Conservation (phyloP, 192 early-diverging fungal genomes). For the Podila clonocystis region DNA sequence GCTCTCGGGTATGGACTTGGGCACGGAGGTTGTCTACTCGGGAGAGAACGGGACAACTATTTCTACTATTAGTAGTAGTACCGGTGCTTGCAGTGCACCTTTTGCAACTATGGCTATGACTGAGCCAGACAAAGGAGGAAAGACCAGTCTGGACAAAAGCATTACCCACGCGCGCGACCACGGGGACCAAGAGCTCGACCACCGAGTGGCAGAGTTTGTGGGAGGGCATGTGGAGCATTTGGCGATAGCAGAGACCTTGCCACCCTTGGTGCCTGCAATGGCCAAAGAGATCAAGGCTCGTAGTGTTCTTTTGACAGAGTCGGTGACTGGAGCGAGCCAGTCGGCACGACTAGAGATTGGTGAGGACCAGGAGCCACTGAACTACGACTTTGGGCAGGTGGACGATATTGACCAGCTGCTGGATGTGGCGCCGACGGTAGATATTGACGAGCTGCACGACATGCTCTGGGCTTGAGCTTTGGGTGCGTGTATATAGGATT, state of each 20-base stretch:
- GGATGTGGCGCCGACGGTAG: constrained; percentile 2
- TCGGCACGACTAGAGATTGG: background rate
- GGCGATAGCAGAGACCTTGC: background rate
- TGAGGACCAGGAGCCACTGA: background rate
- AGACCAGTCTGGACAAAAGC: constrained; percentile 12
- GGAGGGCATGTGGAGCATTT: constrained; percentile 29
- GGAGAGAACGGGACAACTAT: constrained; percentile 14
- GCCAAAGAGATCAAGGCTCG: background rate
- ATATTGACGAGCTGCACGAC: constrained; percentile 33
- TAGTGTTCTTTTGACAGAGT: background rate
- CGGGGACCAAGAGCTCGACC: constrained; percentile 11
- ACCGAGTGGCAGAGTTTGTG: constrained; percentile 13
- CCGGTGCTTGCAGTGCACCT: no score
- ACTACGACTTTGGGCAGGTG: constrained; percentile 30
- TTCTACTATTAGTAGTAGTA: no score
- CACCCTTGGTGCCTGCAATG: background rate
- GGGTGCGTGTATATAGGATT: no score
- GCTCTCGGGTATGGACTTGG: constrained; percentile 29
- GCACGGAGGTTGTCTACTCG: constrained; percentile 32
- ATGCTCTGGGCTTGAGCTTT: constrained; percentile 17
- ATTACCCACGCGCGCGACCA: constrained; percentile 11
- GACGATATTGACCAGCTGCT: constrained; percentile 27
- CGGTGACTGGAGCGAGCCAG: background rate
- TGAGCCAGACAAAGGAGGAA: no score
- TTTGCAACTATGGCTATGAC: no score